Evolutionary conservation across 2,329 filamentous ascomycete genomes (phyloP).

Genomic region (Botrytis pseudocinerea): DNA sequence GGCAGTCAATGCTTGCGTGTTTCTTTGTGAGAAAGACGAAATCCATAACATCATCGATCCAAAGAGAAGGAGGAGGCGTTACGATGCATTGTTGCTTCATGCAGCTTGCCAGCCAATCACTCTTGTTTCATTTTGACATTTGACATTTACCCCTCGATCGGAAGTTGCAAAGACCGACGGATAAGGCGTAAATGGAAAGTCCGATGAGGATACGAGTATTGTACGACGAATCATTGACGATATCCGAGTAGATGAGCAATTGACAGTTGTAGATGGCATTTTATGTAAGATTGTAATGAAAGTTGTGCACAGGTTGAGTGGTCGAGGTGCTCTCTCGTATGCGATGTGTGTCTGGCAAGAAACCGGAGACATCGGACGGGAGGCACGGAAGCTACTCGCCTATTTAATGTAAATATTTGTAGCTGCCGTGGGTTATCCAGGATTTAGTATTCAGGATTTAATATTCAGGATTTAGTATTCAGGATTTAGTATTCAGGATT

Average conservation of each 20-base stretch:
- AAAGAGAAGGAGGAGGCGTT: background rate
- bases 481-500: too few relatives aligned
- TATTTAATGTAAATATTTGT: background rate
- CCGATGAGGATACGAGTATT: background rate
- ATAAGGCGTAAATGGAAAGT: background rate
- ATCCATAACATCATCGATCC: slow-evolving; percentile 27
- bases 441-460: too few relatives aligned
- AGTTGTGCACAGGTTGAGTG: background rate
- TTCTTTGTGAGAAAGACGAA: slow-evolving; percentile 7
- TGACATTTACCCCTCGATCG: slow-evolving; percentile 29
- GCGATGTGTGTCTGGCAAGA: background rate
- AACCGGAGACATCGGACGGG: background rate
- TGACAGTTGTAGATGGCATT: background rate
- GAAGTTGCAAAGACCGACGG: slow-evolving; percentile 20
- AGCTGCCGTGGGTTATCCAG: background rate
- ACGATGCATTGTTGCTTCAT: slow-evolving; percentile 1
- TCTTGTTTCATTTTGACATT: background rate
- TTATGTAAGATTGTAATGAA: background rate
- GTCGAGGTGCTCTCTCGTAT: background rate
- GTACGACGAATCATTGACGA: background rate
- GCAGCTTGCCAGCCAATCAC: slow-evolving; percentile 19
- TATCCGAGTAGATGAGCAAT: background rate
- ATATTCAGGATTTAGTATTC: too few relatives aligned
- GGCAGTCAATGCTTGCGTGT: slow-evolving; percentile 25
- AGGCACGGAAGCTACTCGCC: background rate